Base-by-base conservation (phyloP, 257 asterid genomes). In the Paraleonurus japonicus region DNA sequence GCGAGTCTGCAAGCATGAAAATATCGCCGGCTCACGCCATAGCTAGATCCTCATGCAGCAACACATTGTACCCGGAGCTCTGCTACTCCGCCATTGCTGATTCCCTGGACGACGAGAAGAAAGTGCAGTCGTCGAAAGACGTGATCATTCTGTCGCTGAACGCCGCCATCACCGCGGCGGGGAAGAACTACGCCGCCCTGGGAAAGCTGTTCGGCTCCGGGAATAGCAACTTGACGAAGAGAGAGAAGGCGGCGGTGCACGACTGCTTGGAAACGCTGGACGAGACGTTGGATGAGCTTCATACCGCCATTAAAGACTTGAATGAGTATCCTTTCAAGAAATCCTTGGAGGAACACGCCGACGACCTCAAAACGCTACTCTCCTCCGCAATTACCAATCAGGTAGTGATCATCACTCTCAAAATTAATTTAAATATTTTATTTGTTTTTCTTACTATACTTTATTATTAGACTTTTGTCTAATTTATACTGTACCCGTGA, bases 321-420 rank as follows among this genome's bases (percentile, higher is more conserved):
- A 64, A 81, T 6, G 69, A 45, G 63, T 90, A 93, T 4, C 96
- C 95, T 15, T 70, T 16, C 0, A 82, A 80, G 61, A 93, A 90
- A 12, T 74, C 96, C 16, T 67, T 93, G 0, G 23, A 3, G 61
- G 65, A 61, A 0, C 96, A 93, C 75, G 97, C 96, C 0, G 87
- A 90, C 15, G 95, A 90, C 53, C 89, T 93, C 26, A 85, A 81
- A 74, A 90, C 97, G 20, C 78, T 93, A 1, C 65, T 93, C 15
- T 88, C 95, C 35, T 74, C 96, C 7, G 87, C 97, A 76, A 88
- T 90, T 8, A 93, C 98, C 16, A 88, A 93, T 37, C 89, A 84
- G 88, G 86, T 35, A n/a, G n/a, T n/a, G n/a, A n/a, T n/a, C n/a
- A n/a, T n/a, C n/a, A n/a, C n/a, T n/a, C n/a, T n/a, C n/a, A n/a